A percentile compares a stretch with the other conserved stretches of the same genome.
phyloP scores from a whole-genome alignment of 163 green algal genomes.

The Scenedesmus sp. region DNA sequence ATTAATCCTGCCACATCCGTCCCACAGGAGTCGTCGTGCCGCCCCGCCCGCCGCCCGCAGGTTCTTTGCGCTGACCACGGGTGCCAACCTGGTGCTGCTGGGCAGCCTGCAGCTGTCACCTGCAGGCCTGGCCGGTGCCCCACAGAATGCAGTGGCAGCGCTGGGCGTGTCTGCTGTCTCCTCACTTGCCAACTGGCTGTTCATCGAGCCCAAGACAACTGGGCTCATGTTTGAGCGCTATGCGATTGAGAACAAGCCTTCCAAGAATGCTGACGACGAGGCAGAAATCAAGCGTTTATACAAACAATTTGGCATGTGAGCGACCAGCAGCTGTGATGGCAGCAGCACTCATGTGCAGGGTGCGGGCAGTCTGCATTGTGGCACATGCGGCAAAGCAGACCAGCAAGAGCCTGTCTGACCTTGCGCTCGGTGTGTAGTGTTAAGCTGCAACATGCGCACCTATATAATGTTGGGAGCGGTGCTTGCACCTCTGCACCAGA shows the following conservation, averaged over 20 bases:
- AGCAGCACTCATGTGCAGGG: not conserved
- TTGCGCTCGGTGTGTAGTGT: too few species aligned
- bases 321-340: constrained; percentile 57
- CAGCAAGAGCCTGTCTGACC: too few species aligned
- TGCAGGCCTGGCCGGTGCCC: not conserved
- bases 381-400: too few species aligned
- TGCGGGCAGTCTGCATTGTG: too few species aligned
- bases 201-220: constrained; percentile 73
- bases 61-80: constrained; percentile 72
- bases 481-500: too few species aligned
- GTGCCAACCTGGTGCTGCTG: constrained; percentile 63
- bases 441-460: too few species aligned
- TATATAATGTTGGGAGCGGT: too few species aligned
- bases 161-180: constrained; percentile 45
- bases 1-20: too few species aligned
- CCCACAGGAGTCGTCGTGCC: too few species aligned
- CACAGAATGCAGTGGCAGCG: not conserved
- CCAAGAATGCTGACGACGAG: constrained; percentile 37
- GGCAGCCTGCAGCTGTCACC: constrained; percentile 56
- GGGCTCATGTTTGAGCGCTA: constrained; percentile 80
- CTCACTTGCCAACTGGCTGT: constrained; percentile 69
- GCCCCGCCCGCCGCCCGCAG: constrained; percentile 48
- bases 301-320: constrained; percentile 57
- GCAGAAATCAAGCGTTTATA: constrained; percentile 54
- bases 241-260: constrained; percentile 71